Evolutionary conservation across 208 protist genomes (phyloP).

Genomic region (Wallacemonas collosoma): DNA sequence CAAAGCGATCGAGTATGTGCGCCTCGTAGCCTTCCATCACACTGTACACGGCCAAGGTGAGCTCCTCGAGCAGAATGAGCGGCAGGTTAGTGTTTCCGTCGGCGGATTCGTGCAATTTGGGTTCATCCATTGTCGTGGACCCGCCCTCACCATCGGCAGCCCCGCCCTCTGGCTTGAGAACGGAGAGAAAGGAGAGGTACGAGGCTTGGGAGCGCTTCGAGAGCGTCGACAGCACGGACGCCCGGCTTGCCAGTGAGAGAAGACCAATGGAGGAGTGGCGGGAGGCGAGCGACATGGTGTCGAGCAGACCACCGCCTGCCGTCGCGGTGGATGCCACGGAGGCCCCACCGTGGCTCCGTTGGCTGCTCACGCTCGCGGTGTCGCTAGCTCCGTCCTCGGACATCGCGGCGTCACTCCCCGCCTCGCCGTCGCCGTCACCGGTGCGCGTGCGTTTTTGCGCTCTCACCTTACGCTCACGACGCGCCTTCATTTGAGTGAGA

Average conservation of each 20-base stretch:
- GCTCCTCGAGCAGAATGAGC: conserved; percentile 86
- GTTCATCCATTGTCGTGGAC: conserved; percentile 13
- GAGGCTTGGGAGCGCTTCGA: conserved; percentile 70
- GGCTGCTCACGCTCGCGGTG: conserved; percentile 22
- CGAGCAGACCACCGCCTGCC: conserved; percentile 14
- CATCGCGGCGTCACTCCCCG: neutral
- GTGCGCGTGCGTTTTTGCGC: conserved; percentile 3
- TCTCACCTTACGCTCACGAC: conserved; percentile 23
- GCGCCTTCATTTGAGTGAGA: conserved; percentile 48
- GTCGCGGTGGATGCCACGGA: neutral
- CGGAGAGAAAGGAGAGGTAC: conserved; percentile 81
- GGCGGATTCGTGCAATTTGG: conserved; percentile 69
- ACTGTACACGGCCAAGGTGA: conserved; percentile 59
- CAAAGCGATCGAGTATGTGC: conserved; percentile 44
- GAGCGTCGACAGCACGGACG: conserved; percentile 82
- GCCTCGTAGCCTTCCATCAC: conserved; percentile 50
- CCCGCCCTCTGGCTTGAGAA: conserved; percentile 52
- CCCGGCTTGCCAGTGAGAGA: conserved; percentile 63
- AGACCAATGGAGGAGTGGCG: conserved; percentile 22
- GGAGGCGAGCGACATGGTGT: conserved; percentile 27
- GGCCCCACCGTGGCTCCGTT: neutral
- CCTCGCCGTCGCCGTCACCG: neutral
- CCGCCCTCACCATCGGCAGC: neutral
- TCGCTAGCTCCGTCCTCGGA: neutral
- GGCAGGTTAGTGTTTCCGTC: conserved; percentile 90